Percentiles rank a stretch among this genome's conserved stretches.
Conservation (phyloP, 2,329 filamentous ascomycete genomes). For the Colletotrichum theobromicola region DNA sequence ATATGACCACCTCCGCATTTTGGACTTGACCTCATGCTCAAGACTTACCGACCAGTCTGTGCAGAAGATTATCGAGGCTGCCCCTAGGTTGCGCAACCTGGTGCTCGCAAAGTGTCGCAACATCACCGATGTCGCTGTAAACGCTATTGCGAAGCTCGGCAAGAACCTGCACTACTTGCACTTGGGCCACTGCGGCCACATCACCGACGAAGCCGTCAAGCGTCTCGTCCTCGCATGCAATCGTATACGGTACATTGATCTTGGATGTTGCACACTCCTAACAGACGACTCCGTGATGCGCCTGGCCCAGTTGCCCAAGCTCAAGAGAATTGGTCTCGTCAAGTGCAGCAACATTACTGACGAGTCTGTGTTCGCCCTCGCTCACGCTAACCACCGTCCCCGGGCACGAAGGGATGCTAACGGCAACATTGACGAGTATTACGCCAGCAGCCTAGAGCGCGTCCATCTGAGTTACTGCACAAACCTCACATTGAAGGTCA, state of each 20-base stretch:
- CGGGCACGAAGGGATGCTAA: conserved; percentile 53
- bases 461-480: conserved; percentile 97
- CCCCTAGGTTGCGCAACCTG: conserved; percentile 88
- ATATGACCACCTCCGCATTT: conserved; percentile 89
- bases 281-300: conserved; percentile 88
- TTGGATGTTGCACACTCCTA: conserved; percentile 90
- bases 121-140: conserved; percentile 87
- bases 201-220: conserved; percentile 89
- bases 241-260: conserved; percentile 93
- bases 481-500: conserved; percentile 79
- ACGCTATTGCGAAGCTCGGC: conserved; percentile 85
- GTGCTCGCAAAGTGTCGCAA: conserved; percentile 94
- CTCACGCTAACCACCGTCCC: conserved; percentile 67
- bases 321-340: conserved; percentile 92
- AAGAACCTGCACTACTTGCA: conserved; percentile 98
- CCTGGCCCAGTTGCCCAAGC: conserved; percentile 85
- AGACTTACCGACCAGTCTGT: conserved; percentile 87
- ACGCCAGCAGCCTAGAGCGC: conserved; percentile 77
- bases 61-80: conserved; percentile 83
- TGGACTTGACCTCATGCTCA: conserved; percentile 89
- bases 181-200: conserved; percentile 88
- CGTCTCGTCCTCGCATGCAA: conserved; percentile 86
- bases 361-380: conserved; percentile 83
- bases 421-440: conserved; percentile 58
- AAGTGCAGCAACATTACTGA: conserved; percentile 94